phyloP scores from a whole-genome alignment of 345 rosid species.

The Populus pruinosa region DNA sequence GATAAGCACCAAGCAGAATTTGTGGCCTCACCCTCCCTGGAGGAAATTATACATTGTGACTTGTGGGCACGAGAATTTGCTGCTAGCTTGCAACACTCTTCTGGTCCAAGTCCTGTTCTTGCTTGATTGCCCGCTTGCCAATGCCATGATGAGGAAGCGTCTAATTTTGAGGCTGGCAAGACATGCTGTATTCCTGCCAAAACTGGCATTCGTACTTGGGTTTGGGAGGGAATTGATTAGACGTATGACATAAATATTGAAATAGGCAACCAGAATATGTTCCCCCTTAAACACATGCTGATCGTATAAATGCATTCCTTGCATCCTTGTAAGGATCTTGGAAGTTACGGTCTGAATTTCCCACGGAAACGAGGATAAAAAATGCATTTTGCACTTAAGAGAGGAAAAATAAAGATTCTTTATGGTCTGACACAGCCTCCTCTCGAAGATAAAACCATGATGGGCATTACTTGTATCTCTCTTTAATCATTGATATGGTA shows the following conservation, averaged over 20 bases:
- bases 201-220: constrained; percentile 3
- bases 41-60: constrained; percentile 86
- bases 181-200: neutral
- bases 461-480: neutral
- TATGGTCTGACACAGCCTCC: neutral
- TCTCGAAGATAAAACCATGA: neutral
- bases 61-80: constrained; percentile 88
- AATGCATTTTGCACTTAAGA: neutral
- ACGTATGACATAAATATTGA: neutral
- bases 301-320: neutral
- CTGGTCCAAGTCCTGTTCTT: constrained; percentile 48
- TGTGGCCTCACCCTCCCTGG: constrained; percentile 66
- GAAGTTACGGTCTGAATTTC: neutral
- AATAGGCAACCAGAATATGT: neutral
- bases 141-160: neutral
- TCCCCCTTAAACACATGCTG: neutral
- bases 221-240: neutral
- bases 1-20: constrained; percentile 65
- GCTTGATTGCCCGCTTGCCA: constrained; percentile 22
- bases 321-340: neutral
- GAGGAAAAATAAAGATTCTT: neutral
- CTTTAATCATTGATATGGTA: too few species aligned
- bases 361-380: too few species aligned
- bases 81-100: constrained; percentile 40
- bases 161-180: neutral